Conservation (phyloP, 768 basidiomycete species). For the Amanita brunnescens region DNA sequence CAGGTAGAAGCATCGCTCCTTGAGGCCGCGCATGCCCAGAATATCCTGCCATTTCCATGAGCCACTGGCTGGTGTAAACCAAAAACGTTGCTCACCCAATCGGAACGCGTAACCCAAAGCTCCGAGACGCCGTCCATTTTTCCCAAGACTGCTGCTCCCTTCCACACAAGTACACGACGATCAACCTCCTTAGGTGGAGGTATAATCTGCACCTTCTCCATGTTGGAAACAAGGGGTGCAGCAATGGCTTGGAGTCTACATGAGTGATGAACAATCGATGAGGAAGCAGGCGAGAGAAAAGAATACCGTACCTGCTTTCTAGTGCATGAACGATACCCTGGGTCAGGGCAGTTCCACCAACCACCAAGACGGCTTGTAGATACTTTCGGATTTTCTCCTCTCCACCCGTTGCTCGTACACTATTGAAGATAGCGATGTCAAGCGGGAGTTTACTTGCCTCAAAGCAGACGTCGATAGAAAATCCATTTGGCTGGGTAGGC, state of each 20-base stretch:
- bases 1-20: constrained; percentile 76
- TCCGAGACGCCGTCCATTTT: constrained; percentile 89
- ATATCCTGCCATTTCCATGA: constrained; percentile 41
- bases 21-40: constrained; percentile 72
- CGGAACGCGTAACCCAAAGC: constrained; percentile 77
- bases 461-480: constrained; percentile 66
- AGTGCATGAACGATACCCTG: constrained; percentile 81
- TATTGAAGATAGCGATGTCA: constrained; percentile 90
- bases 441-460: constrained; percentile 88
- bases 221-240: constrained; percentile 70
- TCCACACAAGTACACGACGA: constrained; percentile 87
- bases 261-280: background rate
- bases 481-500: constrained; percentile 31
- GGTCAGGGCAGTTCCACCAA: constrained; percentile 76
- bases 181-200: constrained; percentile 94
- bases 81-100: constrained; percentile 59
- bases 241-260: constrained; percentile 73
- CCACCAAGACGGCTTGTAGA: constrained; percentile 77
- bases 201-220: constrained; percentile 86
- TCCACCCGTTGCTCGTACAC: constrained; percentile 77
- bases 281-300: background rate
- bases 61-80: background rate
- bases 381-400: constrained; percentile 90
- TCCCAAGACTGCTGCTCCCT: constrained; percentile 84
- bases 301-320: constrained; percentile 63